Base-by-base conservation (phyloP, 176 grass and related monocot genomes). In the Metroxylon sagu region DNA sequence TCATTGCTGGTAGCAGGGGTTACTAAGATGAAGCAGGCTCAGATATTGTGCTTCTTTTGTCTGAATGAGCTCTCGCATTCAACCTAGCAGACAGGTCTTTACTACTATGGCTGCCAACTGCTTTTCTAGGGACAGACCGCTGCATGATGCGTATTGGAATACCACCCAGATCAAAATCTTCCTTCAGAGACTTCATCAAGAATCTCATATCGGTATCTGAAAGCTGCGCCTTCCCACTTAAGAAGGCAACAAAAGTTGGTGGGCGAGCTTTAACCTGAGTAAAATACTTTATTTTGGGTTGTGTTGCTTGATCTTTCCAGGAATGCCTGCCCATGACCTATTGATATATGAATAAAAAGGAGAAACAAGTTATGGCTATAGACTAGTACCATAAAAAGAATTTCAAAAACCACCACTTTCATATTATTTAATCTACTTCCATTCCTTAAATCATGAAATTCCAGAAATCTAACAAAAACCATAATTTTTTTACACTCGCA, bases 151-250 rank as follows among this genome's bases (percentile, higher is more conserved):
- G 77, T 64, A 97, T 91, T 23, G 92, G 87, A 60, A 97, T 91
- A 6, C 87, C 92, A 65, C 92, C 92, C 16, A 91, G 81, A 78
- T 97, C 50, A 35, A 97, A 97, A 72, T 91, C 92, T 54, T 97
- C 87, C 78, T 96, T 96, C 71, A 96, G 82, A 48, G 92, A 91
- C 77, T 80, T 91, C 28, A 71, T 88, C 65, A 97, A 77, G 61
- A 97, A 97, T 68, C 92, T 82, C 25, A 60, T 72, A 70, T 97
- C 83, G 26, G 92, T 83, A 71, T 88, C 92, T 4, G 92, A 80
- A 67, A 97, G 84, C 29, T 85, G 81, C 57, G 63, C 64, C 62
- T 97, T 97, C 53, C 87, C 92, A 77, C 62, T 23, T 23, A 23
- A 23, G 21, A 23, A 23, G 21, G 21, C 21, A 23, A 23, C 21